Evolutionary conservation across 2,329 filamentous ascomycete species (phyloP).

Genomic region (Epichloe hybrida): DNA sequence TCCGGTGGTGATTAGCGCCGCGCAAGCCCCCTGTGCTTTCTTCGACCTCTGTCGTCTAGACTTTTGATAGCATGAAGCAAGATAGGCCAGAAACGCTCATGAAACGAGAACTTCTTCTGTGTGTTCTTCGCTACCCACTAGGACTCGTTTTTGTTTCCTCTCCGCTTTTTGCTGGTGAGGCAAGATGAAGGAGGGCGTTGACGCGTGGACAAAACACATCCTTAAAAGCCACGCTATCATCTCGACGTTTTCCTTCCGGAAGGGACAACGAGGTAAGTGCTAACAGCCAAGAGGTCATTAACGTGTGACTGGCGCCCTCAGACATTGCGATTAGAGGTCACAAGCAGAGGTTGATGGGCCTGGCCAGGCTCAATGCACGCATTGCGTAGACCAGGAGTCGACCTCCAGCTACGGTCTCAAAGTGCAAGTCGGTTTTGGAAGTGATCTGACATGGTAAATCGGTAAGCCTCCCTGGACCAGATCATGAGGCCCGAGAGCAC

Average conservation of each 20-base stretch:
- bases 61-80: background rate
- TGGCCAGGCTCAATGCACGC: constrained; percentile 35
- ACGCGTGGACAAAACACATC: constrained; percentile 87
- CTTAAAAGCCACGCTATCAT: constrained; percentile 74
- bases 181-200: constrained; percentile 46
- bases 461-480: constrained; percentile 3
- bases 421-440: constrained; percentile 19
- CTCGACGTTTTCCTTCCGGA: constrained; percentile 30
- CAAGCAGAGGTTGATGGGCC: constrained; percentile 41
- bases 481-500: constrained; percentile 29
- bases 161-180: constrained; percentile 28
- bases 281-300: constrained; percentile 14
- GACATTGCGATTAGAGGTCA: constrained; percentile 25
- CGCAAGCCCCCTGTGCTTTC: background rate
- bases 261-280: constrained; percentile 31
- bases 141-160: constrained; percentile 95
- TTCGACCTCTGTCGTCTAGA: constrained; percentile 4
- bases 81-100: background rate
- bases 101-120: constrained; percentile 48
- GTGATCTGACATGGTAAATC: constrained; percentile 5
- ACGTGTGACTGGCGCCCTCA: constrained; percentile 35
- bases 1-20: background rate
- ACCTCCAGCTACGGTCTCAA: constrained; percentile 21
- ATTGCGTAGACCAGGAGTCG: constrained; percentile 25
- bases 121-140: constrained; percentile 68